These are phyloP conservation scores for Xylariales sp. DNA, from an alignment of 2,329 filamentous ascomycete genomes.

Conservation along the genomic window DNA sequence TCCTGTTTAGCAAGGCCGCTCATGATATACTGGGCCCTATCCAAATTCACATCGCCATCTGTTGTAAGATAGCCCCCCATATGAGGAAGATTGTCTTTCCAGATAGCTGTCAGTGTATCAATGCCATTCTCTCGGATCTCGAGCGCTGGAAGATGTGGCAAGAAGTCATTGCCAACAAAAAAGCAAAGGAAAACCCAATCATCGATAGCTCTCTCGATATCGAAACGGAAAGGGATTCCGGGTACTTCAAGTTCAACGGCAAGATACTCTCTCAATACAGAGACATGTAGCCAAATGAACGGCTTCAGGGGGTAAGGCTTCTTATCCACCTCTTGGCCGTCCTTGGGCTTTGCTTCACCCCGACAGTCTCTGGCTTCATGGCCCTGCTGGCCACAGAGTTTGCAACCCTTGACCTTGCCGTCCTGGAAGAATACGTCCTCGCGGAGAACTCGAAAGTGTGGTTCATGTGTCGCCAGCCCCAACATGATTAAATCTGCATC, in stretches of 20 bases:
- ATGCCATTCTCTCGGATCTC: conserved; percentile 98
- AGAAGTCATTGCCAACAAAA: conserved; percentile 97
- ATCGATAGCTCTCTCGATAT: conserved; percentile 89
- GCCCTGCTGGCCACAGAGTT: conserved; percentile 85
- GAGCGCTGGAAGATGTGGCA: conserved; percentile 93
- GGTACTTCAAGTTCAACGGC: conserved; percentile 84
- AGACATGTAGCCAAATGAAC: conserved; percentile 97
- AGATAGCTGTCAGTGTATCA: conserved; percentile 92
- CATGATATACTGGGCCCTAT: conserved; percentile 82
- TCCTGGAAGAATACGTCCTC: conserved; percentile 97
- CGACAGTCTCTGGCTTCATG: conserved; percentile 85
- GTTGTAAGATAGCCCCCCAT: conserved; percentile 98
- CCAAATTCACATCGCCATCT: conserved; percentile 86
- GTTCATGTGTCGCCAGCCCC: conserved; percentile 93
- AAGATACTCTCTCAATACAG: conserved; percentile 86
- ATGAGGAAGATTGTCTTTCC: conserved; percentile 83
- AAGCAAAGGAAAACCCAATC: conserved; percentile 99
- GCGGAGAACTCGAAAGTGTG: conserved; percentile 90
- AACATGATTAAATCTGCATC: conserved; percentile 99
- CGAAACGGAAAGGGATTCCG: conserved; percentile 79
- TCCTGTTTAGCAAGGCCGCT: conserved; percentile 88
- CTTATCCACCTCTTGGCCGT: conserved; percentile 78
- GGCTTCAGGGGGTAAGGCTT: conserved; percentile 71
- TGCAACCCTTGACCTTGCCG: conserved; percentile 75
- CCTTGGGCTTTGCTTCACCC: conserved; percentile 73